Conservation (phyloP, 305 asterid genomes). For the Fraxinus velutina region DNA sequence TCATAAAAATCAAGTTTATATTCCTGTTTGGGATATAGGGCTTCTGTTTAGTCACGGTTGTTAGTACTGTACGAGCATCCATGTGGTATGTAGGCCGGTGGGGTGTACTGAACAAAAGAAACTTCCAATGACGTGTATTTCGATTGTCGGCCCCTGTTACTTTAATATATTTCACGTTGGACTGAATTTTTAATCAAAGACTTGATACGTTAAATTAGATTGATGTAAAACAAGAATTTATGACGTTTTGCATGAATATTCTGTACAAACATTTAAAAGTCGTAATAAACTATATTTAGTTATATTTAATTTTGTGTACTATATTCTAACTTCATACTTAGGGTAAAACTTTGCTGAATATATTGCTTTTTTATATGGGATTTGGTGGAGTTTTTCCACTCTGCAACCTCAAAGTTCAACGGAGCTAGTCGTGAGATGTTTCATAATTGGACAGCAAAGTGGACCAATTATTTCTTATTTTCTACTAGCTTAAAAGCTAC, state of each 20-base stretch:
- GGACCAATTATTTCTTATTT: slow-evolving; percentile 10
- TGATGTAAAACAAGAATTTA: neutral
- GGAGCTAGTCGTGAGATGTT: slow-evolving; percentile 24
- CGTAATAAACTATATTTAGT: neutral
- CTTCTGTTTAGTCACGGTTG: neutral
- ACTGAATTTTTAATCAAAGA: neutral
- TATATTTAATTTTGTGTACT: neutral
- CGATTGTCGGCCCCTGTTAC: neutral
- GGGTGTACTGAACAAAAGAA: neutral
- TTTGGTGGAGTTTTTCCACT: slow-evolving; percentile 26
- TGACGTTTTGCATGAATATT: neutral
- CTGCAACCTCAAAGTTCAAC: slow-evolving; percentile 29
- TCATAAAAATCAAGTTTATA: neutral
- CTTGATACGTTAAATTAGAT: neutral
- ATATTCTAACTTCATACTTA: neutral
- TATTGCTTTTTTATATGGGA: neutral
- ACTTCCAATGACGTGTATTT: neutral
- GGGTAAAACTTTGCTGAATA: neutral
- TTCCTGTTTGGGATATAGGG: neutral
- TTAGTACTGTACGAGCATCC: neutral
- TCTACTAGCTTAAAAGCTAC: slow-evolving; percentile 29
- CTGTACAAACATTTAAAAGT: neutral
- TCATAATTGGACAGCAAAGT: slow-evolving; percentile 21
- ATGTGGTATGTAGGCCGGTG: neutral
- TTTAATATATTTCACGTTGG: neutral